phyloP scores from a whole-genome alignment of 2,329 filamentous ascomycete species.

The Cladosporium sphaerospermum region DNA sequence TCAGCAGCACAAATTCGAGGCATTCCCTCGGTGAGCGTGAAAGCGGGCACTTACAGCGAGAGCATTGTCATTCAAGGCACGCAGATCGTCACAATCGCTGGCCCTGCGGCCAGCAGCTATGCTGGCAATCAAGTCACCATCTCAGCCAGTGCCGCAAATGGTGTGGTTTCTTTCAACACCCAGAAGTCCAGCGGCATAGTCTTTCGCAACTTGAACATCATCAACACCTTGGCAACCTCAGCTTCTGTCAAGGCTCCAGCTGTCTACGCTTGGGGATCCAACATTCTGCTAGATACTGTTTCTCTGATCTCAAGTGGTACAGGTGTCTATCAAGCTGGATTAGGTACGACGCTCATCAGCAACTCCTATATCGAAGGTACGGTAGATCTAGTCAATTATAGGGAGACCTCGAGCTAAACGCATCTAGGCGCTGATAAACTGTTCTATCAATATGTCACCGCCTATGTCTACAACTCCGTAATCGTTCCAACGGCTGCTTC shows the following conservation, averaged over 20 bases:
- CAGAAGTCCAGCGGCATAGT: conserved; percentile 30
- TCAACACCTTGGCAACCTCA: conserved; percentile 25
- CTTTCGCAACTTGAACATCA: conserved; percentile 37
- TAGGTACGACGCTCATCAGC: conserved; percentile 21
- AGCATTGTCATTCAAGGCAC: conserved; percentile 36
- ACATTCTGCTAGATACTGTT: conserved; percentile 42
- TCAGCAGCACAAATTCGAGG: conserved; percentile 37
- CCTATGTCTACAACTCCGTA: conserved; percentile 41
- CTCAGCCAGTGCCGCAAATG: conserved; percentile 18
- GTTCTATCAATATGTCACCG: conserved; percentile 35
- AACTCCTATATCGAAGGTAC: conserved; percentile 11
- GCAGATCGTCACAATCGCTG: conserved; percentile 38
- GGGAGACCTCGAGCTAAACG: neutral
- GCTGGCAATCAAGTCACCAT: conserved; percentile 34
- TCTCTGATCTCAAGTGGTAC: conserved; percentile 37
- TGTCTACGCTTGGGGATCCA: conserved; percentile 32
- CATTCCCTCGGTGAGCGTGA: conserved; percentile 39
- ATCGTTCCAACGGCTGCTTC: conserved; percentile 32
- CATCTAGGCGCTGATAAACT: conserved; percentile 40
- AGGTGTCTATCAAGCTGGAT: conserved; percentile 24
- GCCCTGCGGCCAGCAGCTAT: conserved; percentile 28
- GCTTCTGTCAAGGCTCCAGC: conserved; percentile 23
- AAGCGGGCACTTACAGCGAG: conserved; percentile 42
- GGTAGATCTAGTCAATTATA: neutral
- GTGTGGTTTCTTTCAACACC: conserved; percentile 27